phyloP scores from a whole-genome alignment of 352 stramenopile genomes.

The Globisporangium parvum region DNA sequence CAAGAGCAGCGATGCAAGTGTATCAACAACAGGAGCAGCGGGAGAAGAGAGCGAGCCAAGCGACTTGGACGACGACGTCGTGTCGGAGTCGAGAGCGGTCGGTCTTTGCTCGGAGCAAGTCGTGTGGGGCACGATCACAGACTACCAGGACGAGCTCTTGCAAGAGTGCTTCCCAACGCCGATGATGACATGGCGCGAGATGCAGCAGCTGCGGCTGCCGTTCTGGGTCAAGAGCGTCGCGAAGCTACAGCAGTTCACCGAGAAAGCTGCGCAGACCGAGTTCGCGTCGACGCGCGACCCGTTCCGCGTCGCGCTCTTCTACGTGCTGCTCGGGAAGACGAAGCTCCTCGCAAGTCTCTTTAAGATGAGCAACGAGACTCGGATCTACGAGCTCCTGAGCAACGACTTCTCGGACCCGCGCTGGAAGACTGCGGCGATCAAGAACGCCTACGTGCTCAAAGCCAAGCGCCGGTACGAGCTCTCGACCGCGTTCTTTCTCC shows the following conservation, averaged over 20 bases:
- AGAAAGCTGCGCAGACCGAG: slow-evolving; percentile 73
- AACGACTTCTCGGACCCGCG: slow-evolving; percentile 81
- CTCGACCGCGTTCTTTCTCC: slow-evolving; percentile 78
- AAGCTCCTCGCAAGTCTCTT: slow-evolving; percentile 80
- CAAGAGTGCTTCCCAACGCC: slow-evolving; percentile 53
- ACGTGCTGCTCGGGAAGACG: slow-evolving; percentile 80
- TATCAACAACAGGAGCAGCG: neutral
- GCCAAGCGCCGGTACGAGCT: slow-evolving; percentile 78
- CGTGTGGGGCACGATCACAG: slow-evolving; percentile 58
- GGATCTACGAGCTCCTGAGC: slow-evolving; percentile 68
- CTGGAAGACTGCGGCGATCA: slow-evolving; percentile 86
- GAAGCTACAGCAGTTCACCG: slow-evolving; percentile 47
- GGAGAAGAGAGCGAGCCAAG: slow-evolving; percentile 1
- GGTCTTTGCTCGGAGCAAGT: slow-evolving; percentile 80
- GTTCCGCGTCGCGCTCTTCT: slow-evolving; percentile 82
- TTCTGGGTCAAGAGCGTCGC: slow-evolving; percentile 70
- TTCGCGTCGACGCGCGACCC: slow-evolving; percentile 71
- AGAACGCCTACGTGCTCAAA: slow-evolving; percentile 88
- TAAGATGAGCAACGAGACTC: slow-evolving; percentile 73
- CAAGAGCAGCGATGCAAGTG: neutral
- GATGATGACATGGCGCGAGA: slow-evolving; percentile 60
- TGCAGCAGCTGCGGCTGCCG: slow-evolving; percentile 55
- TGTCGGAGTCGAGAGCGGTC: neutral
- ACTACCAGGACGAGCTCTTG: slow-evolving; percentile 60
- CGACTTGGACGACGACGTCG: slow-evolving; percentile 1